Conservation (phyloP, 371 early-diverging fungal species). For the Mortierella sp. region DNA sequence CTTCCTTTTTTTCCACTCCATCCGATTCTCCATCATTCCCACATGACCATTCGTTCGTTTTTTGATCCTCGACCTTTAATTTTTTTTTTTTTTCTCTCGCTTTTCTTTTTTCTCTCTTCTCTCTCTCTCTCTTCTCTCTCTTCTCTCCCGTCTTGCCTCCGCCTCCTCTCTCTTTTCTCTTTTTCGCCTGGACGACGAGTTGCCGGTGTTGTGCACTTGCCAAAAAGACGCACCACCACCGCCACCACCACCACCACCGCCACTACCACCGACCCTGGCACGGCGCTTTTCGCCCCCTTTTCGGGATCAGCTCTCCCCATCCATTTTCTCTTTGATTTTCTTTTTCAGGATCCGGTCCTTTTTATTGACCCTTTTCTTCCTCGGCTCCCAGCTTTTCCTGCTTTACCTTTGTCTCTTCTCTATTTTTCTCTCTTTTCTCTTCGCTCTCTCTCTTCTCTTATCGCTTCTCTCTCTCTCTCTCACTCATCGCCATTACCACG, state of each 20-base stretch:
- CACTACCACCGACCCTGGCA: not conserved
- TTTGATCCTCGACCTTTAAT: not conserved
- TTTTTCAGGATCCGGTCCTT: not conserved
- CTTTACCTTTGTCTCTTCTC: not conserved
- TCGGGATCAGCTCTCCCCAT: not conserved
- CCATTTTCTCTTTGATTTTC: not conserved
- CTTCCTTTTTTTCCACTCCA: too few relatives aligned
- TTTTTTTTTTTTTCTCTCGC: not conserved
- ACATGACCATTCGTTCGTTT: too few relatives aligned
- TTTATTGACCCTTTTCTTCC: not conserved
- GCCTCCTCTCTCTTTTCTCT: not conserved
- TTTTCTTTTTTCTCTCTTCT: not conserved
- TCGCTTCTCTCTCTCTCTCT: conserved; percentile 1
- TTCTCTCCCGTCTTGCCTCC: not conserved
- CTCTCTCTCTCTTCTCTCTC: conserved; percentile 1
- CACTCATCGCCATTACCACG: not conserved
- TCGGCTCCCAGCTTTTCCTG: not conserved
- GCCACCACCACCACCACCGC: not conserved
- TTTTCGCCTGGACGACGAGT: not conserved
- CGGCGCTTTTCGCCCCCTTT: too few relatives aligned
- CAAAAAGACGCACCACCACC: too few relatives aligned
- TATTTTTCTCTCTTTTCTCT: not conserved
- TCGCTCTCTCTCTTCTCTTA: not conserved
- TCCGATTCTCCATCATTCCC: too few relatives aligned
- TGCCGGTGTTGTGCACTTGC: too few relatives aligned